Evolutionary conservation across 2,329 filamentous ascomycete genomes (phyloP), one percentile per base, ranked within the genome.

Genomic region (Colletotrichum higginsianum): DNA sequence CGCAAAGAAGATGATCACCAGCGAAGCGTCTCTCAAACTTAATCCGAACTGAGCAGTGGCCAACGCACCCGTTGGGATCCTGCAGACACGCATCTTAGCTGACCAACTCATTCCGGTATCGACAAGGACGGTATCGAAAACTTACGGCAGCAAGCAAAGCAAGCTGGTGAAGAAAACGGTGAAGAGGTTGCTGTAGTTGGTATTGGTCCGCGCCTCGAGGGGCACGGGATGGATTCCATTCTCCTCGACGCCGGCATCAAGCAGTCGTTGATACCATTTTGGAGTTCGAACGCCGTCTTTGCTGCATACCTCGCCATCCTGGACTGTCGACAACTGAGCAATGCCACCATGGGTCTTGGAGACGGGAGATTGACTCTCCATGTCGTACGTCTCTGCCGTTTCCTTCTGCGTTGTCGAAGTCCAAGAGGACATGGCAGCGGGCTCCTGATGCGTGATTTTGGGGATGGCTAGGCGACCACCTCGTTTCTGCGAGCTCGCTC

Each of bases 101-200:
- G 63, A 38, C 47, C 50, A 40, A 30, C 7, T n/a, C 12, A 9
- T 38, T 38, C 4, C 61, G 12, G 46, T 7, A 40, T 53, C 23
- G 16, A 21, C 9, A n/a, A 26, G 35, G 16, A 16, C 26, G 7
- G 15, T 13, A 26, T 15, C 8, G 15, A 8, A 40, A 12, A 83
- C 87, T 79, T 77, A 90, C 89, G 89, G 88, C 42, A 91, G 76
- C 9, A 90, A 82, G 75, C 87, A 89, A 53, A 88, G 82, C 67
- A 89, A 84, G 71, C 88, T 85, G 23, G 87, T 88, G 76, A 90
- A 89, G 83, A 89, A 90, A 30, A 91, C 82, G 4, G 88, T 90
- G 76, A 91, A 91, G 56, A 91, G 82, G 72, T 88, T 87, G 78
- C 83, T 83, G 74, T 87, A 87, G 46, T 84, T 82, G 11, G 82